phyloP scores from a whole-genome alignment of 768 basidiomycete species.

The Botryobasidium botryosum region DNA sequence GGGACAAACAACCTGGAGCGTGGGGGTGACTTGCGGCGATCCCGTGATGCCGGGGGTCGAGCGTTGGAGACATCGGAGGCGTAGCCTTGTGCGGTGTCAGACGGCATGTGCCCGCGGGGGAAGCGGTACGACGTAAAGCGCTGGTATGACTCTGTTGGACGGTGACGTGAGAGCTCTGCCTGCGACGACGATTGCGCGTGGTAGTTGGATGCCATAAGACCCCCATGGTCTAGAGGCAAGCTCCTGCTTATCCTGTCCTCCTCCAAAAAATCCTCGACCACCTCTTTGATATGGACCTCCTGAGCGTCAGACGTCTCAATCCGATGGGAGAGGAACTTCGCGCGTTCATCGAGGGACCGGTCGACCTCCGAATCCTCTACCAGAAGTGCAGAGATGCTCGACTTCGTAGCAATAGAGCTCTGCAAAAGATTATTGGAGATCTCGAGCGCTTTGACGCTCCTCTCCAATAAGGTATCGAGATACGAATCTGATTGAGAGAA shows the following conservation, averaged over 20 bases:
- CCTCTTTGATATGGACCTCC: conserved; percentile 6
- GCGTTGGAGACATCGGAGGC: too few species aligned
- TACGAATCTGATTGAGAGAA: too few species aligned
- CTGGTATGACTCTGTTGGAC: not conserved
- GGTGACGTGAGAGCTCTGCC: too few species aligned
- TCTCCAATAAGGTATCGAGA: conserved; percentile 58
- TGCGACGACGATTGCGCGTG: too few species aligned
- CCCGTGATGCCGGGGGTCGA: not conserved
- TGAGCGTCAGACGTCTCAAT: not conserved
- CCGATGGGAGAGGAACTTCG: conserved; percentile 7
- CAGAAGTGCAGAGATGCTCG: conserved; percentile 33
- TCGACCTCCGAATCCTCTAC: conserved; percentile 17
- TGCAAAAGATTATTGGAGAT: conserved; percentile 69
- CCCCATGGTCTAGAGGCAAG: too few species aligned
- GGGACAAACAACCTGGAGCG: not conserved
- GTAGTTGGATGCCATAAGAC: too few species aligned
- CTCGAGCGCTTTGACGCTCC: conserved; percentile 72
- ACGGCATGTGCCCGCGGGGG: not conserved
- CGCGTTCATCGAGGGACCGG: conserved; percentile 6
- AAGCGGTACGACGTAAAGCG: not conserved
- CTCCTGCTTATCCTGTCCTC: too few species aligned
- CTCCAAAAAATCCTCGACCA: too few species aligned
- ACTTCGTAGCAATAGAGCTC: conserved; percentile 55
- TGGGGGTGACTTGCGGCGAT: not conserved
- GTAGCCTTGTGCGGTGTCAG: not conserved